A percentile compares a stretch with the other conserved stretches of the same genome.
Conservation (phyloP, 2,329 filamentous ascomycete genomes). For the Aspergillus sp. region DNA sequence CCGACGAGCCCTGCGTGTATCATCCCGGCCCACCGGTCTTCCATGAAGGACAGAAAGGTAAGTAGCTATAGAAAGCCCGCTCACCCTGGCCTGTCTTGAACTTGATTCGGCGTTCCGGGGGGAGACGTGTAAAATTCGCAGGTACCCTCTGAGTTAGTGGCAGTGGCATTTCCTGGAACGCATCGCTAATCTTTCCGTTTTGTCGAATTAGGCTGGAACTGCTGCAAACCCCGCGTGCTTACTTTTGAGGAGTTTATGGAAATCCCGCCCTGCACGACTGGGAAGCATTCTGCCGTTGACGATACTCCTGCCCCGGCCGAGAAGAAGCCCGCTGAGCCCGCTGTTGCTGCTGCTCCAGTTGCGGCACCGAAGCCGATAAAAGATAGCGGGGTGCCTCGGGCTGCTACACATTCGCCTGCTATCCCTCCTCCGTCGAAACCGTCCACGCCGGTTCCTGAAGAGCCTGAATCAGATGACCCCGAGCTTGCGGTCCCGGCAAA, state of each 20-base stretch:
- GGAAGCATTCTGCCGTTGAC: slow-evolving; percentile 88
- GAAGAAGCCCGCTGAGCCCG: slow-evolving; percentile 20
- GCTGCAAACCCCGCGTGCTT: slow-evolving; percentile 93
- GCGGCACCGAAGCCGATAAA: background rate
- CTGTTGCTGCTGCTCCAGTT: slow-evolving; percentile 22
- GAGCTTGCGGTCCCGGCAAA: slow-evolving; percentile 70
- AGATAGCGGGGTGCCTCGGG: slow-evolving; percentile 13
- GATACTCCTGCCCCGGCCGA: slow-evolving; percentile 56
- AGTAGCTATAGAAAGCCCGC: slow-evolving; percentile 21
- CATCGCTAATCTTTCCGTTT: slow-evolving; percentile 2
- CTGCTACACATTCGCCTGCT: slow-evolving; percentile 27
- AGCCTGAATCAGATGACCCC: slow-evolving; percentile 86
- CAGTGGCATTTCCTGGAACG: background rate
- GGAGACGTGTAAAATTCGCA: background rate
- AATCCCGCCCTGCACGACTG: slow-evolving; percentile 89
- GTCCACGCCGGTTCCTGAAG: slow-evolving; percentile 48
- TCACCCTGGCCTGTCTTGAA: slow-evolving; percentile 20
- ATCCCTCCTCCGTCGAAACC: slow-evolving; percentile 32
- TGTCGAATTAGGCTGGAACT: slow-evolving; percentile 78
- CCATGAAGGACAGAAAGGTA: slow-evolving; percentile 98
- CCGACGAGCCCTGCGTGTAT: slow-evolving; percentile 81
- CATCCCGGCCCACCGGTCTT: slow-evolving; percentile 93
- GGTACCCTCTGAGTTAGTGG: slow-evolving; percentile 11
- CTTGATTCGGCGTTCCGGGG: background rate
- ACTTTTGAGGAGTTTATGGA: slow-evolving; percentile 97